phyloP scores from a whole-genome alignment of 2,329 filamentous ascomycete genomes.

The Shiraia sp. region DNA sequence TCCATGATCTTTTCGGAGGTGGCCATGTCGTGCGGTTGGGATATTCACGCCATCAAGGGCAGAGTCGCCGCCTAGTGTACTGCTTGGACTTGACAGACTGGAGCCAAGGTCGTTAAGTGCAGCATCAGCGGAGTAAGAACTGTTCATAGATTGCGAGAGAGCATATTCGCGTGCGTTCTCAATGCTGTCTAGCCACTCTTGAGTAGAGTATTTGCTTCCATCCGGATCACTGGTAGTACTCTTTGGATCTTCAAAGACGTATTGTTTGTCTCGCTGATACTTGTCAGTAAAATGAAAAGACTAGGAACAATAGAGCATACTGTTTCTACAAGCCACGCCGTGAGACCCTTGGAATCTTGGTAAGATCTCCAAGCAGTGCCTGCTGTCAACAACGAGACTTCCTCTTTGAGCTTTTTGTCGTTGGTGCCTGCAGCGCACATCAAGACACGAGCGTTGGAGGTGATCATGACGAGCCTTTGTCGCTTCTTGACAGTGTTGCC shows the following conservation, averaged over 20 bases:
- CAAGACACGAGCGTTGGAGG: constrained; percentile 85
- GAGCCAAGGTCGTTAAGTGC: constrained; percentile 51
- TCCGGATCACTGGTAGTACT: constrained; percentile 66
- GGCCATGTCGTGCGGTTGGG: constrained; percentile 57
- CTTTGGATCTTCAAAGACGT: constrained; percentile 92
- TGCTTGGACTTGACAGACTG: constrained; percentile 74
- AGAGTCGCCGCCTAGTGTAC: constrained; percentile 66
- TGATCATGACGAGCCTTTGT: constrained; percentile 92
- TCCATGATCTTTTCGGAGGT: constrained; percentile 52
- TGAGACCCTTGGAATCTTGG: constrained; percentile 83
- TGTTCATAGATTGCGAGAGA: constrained; percentile 69
- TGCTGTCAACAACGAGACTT: constrained; percentile 78
- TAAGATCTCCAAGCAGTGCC: constrained; percentile 80
- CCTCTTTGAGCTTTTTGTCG: constrained; percentile 92
- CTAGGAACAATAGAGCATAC: constrained; percentile 60
- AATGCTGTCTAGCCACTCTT: constrained; percentile 91
- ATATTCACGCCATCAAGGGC: constrained; percentile 51
- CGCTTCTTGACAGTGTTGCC: constrained; percentile 90
- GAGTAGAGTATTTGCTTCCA: constrained; percentile 68
- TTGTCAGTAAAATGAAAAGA: constrained; percentile 3
- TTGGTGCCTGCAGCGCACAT: constrained; percentile 90
- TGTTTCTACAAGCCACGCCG: constrained; percentile 88
- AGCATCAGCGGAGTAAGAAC: constrained; percentile 64
- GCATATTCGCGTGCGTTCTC: constrained; percentile 87
- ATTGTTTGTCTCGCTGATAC: constrained; percentile 81